phyloP scores from a whole-genome alignment of 352 stramenopile genomes.

The Pythium dissimile region DNA sequence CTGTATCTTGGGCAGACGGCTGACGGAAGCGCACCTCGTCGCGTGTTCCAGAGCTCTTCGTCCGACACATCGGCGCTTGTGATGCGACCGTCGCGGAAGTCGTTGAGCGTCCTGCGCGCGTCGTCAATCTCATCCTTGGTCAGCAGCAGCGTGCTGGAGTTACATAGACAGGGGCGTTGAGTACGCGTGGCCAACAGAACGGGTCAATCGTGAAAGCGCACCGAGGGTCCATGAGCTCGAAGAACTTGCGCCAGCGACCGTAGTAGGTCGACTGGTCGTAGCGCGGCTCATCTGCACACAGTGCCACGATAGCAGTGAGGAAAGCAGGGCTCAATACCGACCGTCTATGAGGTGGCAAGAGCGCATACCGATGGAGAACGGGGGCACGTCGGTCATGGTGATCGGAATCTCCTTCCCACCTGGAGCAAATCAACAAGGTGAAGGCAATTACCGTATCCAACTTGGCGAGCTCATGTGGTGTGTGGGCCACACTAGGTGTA shows the following conservation, averaged over 20 bases:
- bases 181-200: no score
- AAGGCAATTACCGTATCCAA: not conserved
- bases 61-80: conserved; percentile 41
- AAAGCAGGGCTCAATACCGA: no score
- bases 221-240: conserved; percentile 68
- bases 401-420: not conserved
- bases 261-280: conserved; percentile 87
- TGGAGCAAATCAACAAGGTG: not conserved
- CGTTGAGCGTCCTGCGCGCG: conserved; percentile 45
- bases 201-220: conserved; percentile 37
- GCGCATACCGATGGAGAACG: conserved; percentile 37
- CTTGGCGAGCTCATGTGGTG: no score
- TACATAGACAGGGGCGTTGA: not conserved
- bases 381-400: conserved; percentile 21
- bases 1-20: no score
- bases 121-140: conserved; percentile 62
- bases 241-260: conserved; percentile 81
- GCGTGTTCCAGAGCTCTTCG: conserved; percentile 73
- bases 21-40: conserved; percentile 55
- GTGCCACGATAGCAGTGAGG: conserved; percentile 26
- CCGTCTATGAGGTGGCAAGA: no score
- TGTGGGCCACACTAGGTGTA: no score
- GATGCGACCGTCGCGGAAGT: conserved; percentile 53
- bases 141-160: conserved; percentile 71
- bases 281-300: conserved; percentile 49